Evolutionary conservation across 2,329 filamentous ascomycete species (phyloP), one percentile per base, ranked within the genome.

Genomic region (Phialophora tarda): DNA sequence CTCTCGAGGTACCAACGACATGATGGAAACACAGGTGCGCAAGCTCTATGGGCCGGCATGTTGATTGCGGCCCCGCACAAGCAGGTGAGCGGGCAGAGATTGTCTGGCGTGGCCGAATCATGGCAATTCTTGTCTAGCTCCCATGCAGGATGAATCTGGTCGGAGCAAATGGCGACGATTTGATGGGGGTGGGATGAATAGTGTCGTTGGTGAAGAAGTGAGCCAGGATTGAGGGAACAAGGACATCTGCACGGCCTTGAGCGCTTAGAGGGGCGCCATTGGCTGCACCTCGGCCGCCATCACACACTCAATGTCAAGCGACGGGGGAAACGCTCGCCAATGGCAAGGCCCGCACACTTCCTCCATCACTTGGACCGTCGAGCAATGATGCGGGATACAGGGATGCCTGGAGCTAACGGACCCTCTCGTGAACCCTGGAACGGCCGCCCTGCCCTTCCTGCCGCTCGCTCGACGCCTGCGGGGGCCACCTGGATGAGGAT

Each of bases 21-120:
- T 62, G 63, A 67, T 66, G 69, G 68, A 70, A 67, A 71, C 63
- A 66, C 50, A 32, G 24, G 41, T 62, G 32, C 28, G 58, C 26
- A 34, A 67, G 65, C 62, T 65, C 64, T 59, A 69, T 63, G 68
- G 69, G 69, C 62, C 53, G 48, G 62, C 63, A 59, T 63, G 68
- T 65, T 71, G 69, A 69, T 71, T 69, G 69, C 69, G 62, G 66
- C 69, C 69, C 69, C 69, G 69, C 69, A 38, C 51, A 32, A 34
- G 47, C 60, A 61, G 65, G 64, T 59, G 68, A 67, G 59, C 47
- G 26, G 44, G 62, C 54, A 65, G 44, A 41, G 55, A 58, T 53
- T 67, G 59, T 10, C 51, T 21, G 57, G 38, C 28, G 26, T 56
- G 48, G 59, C 61, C 64, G 67, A 69, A 69, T 67, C 68, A 69